A percentile compares a stretch with the other conserved stretches of the same genome.
These are phyloP conservation scores for Tetrahymena borealis DNA, from an alignment of 73 alveolate species.

Conservation along the genomic window DNA sequence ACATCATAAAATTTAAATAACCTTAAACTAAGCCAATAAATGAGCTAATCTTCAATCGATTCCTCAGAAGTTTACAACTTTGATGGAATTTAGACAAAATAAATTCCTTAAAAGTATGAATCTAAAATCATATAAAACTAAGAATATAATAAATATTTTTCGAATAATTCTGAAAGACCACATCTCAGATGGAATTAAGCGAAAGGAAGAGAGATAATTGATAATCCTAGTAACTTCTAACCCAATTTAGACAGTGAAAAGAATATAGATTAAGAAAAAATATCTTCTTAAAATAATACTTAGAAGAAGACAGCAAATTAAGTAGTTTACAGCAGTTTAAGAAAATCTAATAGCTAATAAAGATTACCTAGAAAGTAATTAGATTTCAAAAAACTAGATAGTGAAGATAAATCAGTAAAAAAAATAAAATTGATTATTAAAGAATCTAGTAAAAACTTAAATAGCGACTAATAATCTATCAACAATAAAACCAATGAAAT, in stretches of 20 bases:
- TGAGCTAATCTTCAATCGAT: not conserved
- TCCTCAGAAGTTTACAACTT: not conserved
- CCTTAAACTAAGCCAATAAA: not conserved
- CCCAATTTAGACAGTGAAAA: not conserved
- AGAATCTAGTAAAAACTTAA: not conserved
- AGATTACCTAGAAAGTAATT: not conserved
- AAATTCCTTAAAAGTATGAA: not conserved
- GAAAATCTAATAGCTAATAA: not conserved
- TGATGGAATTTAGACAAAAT: not conserved
- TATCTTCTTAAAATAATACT: not conserved
- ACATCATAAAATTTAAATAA: not conserved
- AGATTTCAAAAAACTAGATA: not conserved
- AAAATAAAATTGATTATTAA: not conserved
- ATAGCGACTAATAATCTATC: not conserved
- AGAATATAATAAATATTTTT: not conserved
- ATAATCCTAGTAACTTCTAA: not conserved
- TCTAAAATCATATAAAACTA: not conserved
- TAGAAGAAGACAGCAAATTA: not conserved
- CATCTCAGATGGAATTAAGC: not conserved
- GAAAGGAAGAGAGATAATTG: not conserved
- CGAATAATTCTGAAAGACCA: not conserved
- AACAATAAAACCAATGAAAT: not conserved
- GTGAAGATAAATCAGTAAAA: not conserved
- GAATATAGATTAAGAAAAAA: not conserved
- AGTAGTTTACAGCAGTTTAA: not conserved